These are phyloP conservation scores for Colletotrichum sojae DNA, from an alignment of 2,329 filamentous ascomycete species.

Conservation along the genomic window DNA sequence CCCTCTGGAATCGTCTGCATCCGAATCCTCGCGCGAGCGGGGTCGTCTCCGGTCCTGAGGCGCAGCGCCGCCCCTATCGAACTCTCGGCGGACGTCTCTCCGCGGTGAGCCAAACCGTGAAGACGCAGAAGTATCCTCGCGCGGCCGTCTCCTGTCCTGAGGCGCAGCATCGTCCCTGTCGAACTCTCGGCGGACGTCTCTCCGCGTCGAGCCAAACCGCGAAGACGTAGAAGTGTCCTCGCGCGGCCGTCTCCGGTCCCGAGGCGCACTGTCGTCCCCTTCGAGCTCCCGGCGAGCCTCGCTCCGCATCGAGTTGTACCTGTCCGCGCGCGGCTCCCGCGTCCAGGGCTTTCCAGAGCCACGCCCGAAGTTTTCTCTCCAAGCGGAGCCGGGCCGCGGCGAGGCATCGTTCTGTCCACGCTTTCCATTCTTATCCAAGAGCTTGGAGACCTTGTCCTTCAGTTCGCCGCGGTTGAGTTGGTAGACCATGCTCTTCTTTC, in stretches of 20 bases:
- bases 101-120: background rate
- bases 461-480: constrained; percentile 63
- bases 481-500: constrained; percentile 70
- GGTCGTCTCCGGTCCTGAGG: constrained; percentile 7
- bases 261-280: background rate
- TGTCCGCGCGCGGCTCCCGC: background rate
- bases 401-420: constrained; percentile 1
- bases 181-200: background rate
- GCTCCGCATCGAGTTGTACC: background rate
- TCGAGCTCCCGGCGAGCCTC: background rate
- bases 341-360: background rate
- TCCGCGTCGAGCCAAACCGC: background rate
- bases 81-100: constrained; percentile 15
- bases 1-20: constrained; percentile 4
- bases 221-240: background rate
- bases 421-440: constrained; percentile 33
- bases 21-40: constrained; percentile 6
- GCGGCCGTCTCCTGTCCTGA: background rate
- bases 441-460: constrained; percentile 46
- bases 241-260: background rate
- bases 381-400: constrained; percentile 14
- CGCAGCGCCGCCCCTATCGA: constrained; percentile 1
- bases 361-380: constrained; percentile 9
- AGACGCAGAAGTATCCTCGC: background rate
- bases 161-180: background rate